These are phyloP conservation scores for Diaporthe citriasiana DNA, from an alignment of 2,329 filamentous ascomycete species.

Conservation along the genomic window DNA sequence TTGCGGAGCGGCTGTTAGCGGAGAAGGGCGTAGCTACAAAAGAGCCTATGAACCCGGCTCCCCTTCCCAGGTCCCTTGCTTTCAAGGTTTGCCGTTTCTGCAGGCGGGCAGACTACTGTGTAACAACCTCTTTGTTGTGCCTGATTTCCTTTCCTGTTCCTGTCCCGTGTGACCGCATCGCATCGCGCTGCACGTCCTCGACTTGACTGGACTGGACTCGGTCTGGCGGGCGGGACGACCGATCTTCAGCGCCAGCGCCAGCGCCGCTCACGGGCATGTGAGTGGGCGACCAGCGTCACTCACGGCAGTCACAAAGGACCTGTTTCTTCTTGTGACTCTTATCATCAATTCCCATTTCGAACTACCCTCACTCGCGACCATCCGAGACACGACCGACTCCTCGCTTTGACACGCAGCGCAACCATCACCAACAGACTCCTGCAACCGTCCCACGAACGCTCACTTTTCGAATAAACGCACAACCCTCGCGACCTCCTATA, in stretches of 20 bases:
- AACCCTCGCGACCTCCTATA: background rate
- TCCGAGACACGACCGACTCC: conserved; percentile 11
- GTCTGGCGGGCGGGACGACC: conserved; percentile 9
- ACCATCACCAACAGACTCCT: background rate
- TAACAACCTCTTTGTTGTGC: conserved; percentile 22
- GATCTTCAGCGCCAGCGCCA: conserved; percentile 30
- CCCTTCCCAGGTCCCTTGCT: conserved; percentile 9
- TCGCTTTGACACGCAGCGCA: conserved; percentile 16
- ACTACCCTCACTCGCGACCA: background rate
- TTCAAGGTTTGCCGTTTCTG: conserved; percentile 27
- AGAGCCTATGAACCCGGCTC: conserved; percentile 10
- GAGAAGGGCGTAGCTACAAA: conserved; percentile 38
- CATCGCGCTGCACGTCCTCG: conserved; percentile 22
- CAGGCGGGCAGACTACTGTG: conserved; percentile 28
- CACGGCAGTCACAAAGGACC: conserved; percentile 6
- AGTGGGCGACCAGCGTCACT: conserved; percentile 23
- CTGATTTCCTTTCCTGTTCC: conserved; percentile 26
- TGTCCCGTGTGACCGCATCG: conserved; percentile 27
- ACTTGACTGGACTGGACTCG: conserved; percentile 24
- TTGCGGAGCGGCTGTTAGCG: conserved; percentile 38
- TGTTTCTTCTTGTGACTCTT: background rate
- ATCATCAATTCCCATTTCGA: background rate
- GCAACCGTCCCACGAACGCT: background rate
- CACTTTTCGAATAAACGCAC: conserved; percentile 7
- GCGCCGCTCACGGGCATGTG: conserved; percentile 34